These are phyloP conservation scores for Hyphopichia pseudoburtonii DNA, from an alignment of 1,139 yeast genomes.

Conservation along the genomic window DNA sequence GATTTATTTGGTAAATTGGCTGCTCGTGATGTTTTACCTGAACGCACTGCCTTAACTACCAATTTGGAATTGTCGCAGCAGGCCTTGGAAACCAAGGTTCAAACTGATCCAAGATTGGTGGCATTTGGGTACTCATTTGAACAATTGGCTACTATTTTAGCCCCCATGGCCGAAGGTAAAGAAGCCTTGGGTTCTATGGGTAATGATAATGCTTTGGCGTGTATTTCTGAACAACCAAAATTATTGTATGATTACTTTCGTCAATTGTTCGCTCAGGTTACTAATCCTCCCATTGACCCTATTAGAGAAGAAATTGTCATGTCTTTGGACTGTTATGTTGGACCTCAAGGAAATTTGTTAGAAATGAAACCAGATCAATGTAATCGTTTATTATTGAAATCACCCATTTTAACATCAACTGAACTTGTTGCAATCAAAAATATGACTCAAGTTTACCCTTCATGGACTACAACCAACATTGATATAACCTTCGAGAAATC, in stretches of 20 bases:
- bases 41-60: conserved; percentile 20
- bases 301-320: conserved; percentile 95
- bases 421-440: conserved; percentile 75
- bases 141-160: conserved; percentile 78
- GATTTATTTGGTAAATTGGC: conserved; percentile 65
- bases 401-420: conserved; percentile 76
- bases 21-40: conserved; percentile 34
- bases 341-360: conserved; percentile 94
- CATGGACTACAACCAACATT: conserved; percentile 79
- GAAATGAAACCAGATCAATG: conserved; percentile 93
- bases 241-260: conserved; percentile 91
- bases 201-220: conserved; percentile 95
- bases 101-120: conserved; percentile 76
- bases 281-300: conserved; percentile 98
- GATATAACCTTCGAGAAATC: conserved; percentile 87
- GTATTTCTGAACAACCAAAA: conserved; percentile 90
- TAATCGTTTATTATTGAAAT: conserved; percentile 76
- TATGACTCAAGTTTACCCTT: conserved; percentile 73
- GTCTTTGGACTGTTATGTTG: conserved; percentile 95
- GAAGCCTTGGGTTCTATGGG: conserved; percentile 99
- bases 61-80: conserved; percentile 15
- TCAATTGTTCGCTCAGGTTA: conserved; percentile 96
- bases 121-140: conserved; percentile 94
- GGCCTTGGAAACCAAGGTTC: conserved; percentile 43
- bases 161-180: conserved; percentile 95